Base-by-base conservation (phyloP, 371 early-diverging fungal species). In the Rhizopus stolonifer region DNA sequence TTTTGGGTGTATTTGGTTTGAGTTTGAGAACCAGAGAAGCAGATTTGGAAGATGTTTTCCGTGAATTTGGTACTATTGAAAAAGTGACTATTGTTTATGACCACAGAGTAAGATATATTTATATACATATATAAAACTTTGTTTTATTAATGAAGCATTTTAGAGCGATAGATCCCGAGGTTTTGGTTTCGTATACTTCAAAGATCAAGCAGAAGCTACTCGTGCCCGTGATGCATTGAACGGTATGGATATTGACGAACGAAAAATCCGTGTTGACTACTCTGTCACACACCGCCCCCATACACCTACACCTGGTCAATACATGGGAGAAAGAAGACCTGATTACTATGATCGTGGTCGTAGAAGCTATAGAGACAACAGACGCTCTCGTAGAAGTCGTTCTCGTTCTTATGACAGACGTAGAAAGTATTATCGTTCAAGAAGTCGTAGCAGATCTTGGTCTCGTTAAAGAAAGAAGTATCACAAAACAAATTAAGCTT, bases 131-230 rank as follows among this genome's bases (percentile, higher is more conserved):
- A 7, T 3, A 29, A 46, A 4, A 18, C 32, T 11, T 45, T 29
- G 18, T 24, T 47, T 58, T 1, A 11, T 14, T 38, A 21, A 15
- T 23, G 15, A 21, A n/a, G n/a, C 18, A 18, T 44, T 34, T 0
- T 53, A 70, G 70, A 70, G 61, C 45, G 56, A 63, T 29, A 40
- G 66, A 60, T 88, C 91, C 46, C 70, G 84, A 47, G 89, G 85
- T 8, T 93, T 94, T 58, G 94, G 89, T 32, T 92, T 93, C 67
- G 89, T 94, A 61, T 94, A 95, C 78, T 96, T 79, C 61, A 80
- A 74, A 34, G 72, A 71, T 31, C 88, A 90, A 79, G 85, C 87
- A 39, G 80, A 74, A 6, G 96, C 97, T 38, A 65, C 74, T 40
- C 70, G 61, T 52, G 95, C 95, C 17, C 91, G 94, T 39, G 90